Evolutionary conservation across 352 stramenopile species (phyloP).

Genomic region (Phytophthora constricta): DNA sequence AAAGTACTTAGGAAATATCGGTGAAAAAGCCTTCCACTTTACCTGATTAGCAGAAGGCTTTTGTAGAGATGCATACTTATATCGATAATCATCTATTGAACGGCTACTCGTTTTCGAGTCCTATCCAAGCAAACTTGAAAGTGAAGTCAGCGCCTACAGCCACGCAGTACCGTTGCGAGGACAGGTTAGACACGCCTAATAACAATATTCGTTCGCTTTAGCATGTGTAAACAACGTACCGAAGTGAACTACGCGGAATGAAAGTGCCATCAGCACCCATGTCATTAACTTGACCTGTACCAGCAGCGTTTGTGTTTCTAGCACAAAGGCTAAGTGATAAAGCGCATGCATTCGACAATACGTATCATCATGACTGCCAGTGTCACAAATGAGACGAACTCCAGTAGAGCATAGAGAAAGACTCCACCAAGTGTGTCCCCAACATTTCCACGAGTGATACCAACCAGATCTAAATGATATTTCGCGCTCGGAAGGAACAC

Average conservation of each 20-base stretch:
- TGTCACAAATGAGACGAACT: conserved; percentile 36
- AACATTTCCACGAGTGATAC: conserved; percentile 15
- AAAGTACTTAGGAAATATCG: too few species aligned
- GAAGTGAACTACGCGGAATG: conserved; percentile 6
- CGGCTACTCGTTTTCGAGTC: too few species aligned
- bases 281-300: conserved; percentile 33
- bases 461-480: conserved; percentile 28
- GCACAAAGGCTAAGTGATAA: conserved; percentile 43
- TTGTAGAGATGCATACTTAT: too few species aligned
- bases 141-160: conserved; percentile 3
- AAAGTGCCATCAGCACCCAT: conserved; percentile 35
- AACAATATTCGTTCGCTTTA: background rate
- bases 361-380: conserved; percentile 31
- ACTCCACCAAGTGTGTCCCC: conserved; percentile 1
- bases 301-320: conserved; percentile 36
- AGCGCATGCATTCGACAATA: conserved; percentile 31
- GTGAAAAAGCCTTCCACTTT: too few species aligned
- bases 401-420: conserved; percentile 27
- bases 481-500: conserved; percentile 29
- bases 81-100: too few species aligned
- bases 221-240: too few species aligned
- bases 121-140: conserved; percentile 1
- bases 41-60: too few species aligned
- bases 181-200: background rate
- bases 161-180: background rate